phyloP scores from a whole-genome alignment of 495 filamentous ascomycete genomes.

The Xylaria curta region DNA sequence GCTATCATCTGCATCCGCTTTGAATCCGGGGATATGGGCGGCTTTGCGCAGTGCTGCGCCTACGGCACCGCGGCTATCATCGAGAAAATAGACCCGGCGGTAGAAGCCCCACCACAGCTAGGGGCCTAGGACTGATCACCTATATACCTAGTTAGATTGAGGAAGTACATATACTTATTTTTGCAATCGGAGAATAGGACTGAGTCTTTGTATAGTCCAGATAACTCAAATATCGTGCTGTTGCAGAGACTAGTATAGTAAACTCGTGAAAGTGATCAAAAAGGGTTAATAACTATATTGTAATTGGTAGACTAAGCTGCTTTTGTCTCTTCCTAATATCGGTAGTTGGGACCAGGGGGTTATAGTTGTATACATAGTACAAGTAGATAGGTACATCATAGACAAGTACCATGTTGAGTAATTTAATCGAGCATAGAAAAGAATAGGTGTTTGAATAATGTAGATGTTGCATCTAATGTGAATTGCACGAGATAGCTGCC shows the following conservation, averaged over 20 bases:
- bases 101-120: constrained; percentile 30
- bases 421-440: background rate
- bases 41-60: constrained; percentile 64
- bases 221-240: too few species aligned
- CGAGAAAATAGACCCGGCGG: constrained; percentile 49
- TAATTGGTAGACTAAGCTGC: background rate
- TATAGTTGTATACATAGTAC: too few species aligned
- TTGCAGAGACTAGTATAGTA: too few species aligned
- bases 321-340: background rate
- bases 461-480: too few species aligned
- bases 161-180: too few species aligned
- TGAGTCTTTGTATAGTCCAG: too few species aligned
- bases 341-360: background rate
- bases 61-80: constrained; percentile 65
- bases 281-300: background rate
- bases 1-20: constrained; percentile 64
- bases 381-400: too few species aligned
- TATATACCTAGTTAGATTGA: too few species aligned
- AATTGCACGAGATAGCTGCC: too few species aligned
- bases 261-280: background rate
- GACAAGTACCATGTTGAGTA: background rate
- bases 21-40: constrained; percentile 55
- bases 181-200: too few species aligned
- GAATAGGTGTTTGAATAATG: too few species aligned
- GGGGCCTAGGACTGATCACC: background rate